Base-by-base conservation (phyloP, 2,329 filamentous ascomycete species). In the Didymella lethalis region DNA sequence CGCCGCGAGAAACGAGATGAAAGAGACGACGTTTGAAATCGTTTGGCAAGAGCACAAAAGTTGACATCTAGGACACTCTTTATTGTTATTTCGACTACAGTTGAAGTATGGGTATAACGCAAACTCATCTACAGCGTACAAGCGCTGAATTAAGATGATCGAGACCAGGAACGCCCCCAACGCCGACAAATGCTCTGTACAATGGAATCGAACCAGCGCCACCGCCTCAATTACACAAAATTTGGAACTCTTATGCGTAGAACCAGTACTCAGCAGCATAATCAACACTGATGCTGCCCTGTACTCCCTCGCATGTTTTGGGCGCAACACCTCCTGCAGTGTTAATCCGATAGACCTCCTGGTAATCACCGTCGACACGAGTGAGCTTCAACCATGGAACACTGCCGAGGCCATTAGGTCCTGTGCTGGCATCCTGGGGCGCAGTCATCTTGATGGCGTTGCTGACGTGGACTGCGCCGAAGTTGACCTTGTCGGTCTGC, bases 261-360 rank as follows among this genome's bases (percentile, higher is more conserved):
- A 83, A 89, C 89, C 85, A 88, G 68, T 91, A 97, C 84, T 93
- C 86, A 41, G 93, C 88, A 31, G 91, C 84, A 78, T 98, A 97
- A 71, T 93, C 83, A 14, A 97, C 86, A 62, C 88, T 81, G 66
- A 97, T 93, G 0, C 78, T 72, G 11, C 83, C 81, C 0, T 82
- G 75, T 82, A 87, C 83, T 11, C 87, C 90, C 32, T 84, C 75
- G 75, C 94, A 98, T 0, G 87, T 90, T 26, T 85, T 81, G 0
- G 93, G 93, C 2, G 92, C 79, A 46, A 84, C 86, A 11, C 94
- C 94, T 26, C 93, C 93, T 0, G 90, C 92, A 11, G 94, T 98
- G 69, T 91, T 85, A 44, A 97, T 80, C 12, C 94, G 86, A 79
- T 94, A 98, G 25, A 97, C 88, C 74, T 92, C 87, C 74, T 88